A percentile compares a stretch with the other conserved stretches of the same genome.
phyloP scores from a whole-genome alignment of 2,329 filamentous ascomycete genomes.

The Cladosporium cucumerinum region DNA sequence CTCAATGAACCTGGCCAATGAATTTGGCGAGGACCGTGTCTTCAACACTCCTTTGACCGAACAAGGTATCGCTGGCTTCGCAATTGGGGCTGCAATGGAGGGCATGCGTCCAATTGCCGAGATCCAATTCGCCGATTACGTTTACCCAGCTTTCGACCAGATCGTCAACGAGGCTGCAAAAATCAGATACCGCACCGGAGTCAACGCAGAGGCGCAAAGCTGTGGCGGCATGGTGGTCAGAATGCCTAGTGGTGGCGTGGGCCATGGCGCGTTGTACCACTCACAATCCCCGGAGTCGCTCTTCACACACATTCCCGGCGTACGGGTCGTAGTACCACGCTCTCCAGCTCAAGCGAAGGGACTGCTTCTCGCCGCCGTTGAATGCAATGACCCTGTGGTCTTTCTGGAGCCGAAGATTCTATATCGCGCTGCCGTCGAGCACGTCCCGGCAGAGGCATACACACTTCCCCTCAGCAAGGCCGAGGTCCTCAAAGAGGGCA shows the following conservation, averaged over 20 bases:
- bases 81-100: constrained; percentile 82
- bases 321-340: constrained; percentile 80
- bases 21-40: constrained; percentile 81
- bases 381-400: constrained; percentile 77
- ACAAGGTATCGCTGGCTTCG: constrained; percentile 92
- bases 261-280: constrained; percentile 85
- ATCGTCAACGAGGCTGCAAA: constrained; percentile 92
- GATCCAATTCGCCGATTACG: constrained; percentile 93
- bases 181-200: constrained; percentile 71
- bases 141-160: constrained; percentile 90
- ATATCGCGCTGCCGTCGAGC: constrained; percentile 86
- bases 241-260: constrained; percentile 88
- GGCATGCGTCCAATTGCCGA: constrained; percentile 92
- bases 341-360: constrained; percentile 88
- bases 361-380: constrained; percentile 71
- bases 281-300: constrained; percentile 85
- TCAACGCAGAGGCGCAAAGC: constrained; percentile 36
- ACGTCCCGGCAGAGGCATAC: constrained; percentile 78
- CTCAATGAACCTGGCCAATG: constrained; percentile 75
- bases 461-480: constrained; percentile 82
- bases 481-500: constrained; percentile 76
- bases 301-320: constrained; percentile 82
- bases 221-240: constrained; percentile 79
- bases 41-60: constrained; percentile 96
- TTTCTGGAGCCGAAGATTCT: constrained; percentile 95